A percentile compares a stretch with the other conserved stretches of the same genome.
Conservation (phyloP, 768 basidiomycete genomes). For the Lactifluus rugatus region DNA sequence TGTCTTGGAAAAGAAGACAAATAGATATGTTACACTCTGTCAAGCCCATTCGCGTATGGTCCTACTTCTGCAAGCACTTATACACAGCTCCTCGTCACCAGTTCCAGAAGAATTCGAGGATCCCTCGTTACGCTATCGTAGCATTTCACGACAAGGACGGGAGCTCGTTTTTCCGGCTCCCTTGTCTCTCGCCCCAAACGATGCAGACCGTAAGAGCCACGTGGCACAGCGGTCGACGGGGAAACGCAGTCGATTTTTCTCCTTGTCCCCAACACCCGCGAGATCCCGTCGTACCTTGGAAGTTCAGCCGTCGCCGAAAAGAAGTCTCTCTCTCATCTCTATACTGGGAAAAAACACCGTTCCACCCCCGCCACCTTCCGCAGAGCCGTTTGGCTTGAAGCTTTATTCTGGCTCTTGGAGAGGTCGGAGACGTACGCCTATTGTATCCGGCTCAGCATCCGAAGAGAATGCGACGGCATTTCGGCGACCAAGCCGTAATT, state of each 20-base stretch:
- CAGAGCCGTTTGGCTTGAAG: constrained; percentile 37
- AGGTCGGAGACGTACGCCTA: constrained; percentile 20
- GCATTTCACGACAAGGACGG: constrained; percentile 26
- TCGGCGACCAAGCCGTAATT: constrained; percentile 1
- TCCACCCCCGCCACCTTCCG: constrained; percentile 37
- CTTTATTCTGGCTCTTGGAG: constrained; percentile 45
- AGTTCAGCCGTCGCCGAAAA: constrained; percentile 9
- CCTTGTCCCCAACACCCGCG: not conserved
- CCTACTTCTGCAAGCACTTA: constrained; percentile 61
- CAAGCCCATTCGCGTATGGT: constrained; percentile 68
- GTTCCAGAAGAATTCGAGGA: constrained; percentile 26
- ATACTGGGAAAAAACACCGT: constrained; percentile 31
- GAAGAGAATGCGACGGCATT: not conserved
- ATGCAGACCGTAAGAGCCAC: not conserved
- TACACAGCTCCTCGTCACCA: constrained; percentile 46
- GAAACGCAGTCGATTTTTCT: not conserved
- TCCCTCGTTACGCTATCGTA: constrained; percentile 23
- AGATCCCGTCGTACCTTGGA: not conserved
- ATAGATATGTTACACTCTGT: constrained; percentile 38
- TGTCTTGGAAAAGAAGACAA: constrained; percentile 27
- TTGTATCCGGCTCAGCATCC: not conserved
- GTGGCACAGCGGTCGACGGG: not conserved
- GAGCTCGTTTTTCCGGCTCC: constrained; percentile 72
- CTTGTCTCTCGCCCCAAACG: constrained; percentile 36
- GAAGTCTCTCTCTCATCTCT: constrained; percentile 23